Evolutionary conservation across 202 grass and related monocot genomes (phyloP), one percentile per base, ranked within the genome.

Genomic region (Schoenoplectus triqueter): DNA sequence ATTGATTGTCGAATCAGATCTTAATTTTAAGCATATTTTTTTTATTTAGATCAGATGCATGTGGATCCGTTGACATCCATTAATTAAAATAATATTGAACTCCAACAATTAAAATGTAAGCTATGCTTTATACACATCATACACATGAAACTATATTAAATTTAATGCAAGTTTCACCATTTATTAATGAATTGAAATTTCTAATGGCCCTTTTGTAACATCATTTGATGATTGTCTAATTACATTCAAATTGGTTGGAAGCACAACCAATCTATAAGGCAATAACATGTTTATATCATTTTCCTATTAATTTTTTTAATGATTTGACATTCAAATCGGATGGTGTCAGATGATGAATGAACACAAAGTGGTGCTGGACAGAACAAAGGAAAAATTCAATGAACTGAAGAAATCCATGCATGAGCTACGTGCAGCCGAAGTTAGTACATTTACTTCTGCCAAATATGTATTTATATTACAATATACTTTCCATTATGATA

Each of bases 401-500:
- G 87, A 89, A 86, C 44, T 92, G 69, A 95, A 95, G 88, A 95
- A 94, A 88, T 86, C 77, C 56, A 88, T 98, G 93, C 88, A 95
- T 84, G 93, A 89, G 79, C 84, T 98, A 55, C 91, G 96, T 74
- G 87, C 91, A 69, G 79, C 84, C 0, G 96, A 98, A 88, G 96
- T 98, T 60, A 61, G 74, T 78, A 78, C 52, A 60, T 60, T 41
- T 60, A 21, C 74, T 78, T 78, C 31, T 22, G 71, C 47, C n/a
- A 74, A 22, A 74, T 74, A 54, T 74, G 17, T 52, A 31, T 74
- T 78, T 73, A 21, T 21, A 40, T 44, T 78, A 13, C 74, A 78
- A 60, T 60, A 17, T 45, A 78, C 74, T n/a, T 4, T 18, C 8
- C 13, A 54, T 13, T 78, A 61, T 44, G 55, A 5, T 44, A 61